Evolutionary conservation across 768 basidiomycete genomes (phyloP), one percentile per base, ranked within the genome.

Genomic region (Galerina marginata): DNA sequence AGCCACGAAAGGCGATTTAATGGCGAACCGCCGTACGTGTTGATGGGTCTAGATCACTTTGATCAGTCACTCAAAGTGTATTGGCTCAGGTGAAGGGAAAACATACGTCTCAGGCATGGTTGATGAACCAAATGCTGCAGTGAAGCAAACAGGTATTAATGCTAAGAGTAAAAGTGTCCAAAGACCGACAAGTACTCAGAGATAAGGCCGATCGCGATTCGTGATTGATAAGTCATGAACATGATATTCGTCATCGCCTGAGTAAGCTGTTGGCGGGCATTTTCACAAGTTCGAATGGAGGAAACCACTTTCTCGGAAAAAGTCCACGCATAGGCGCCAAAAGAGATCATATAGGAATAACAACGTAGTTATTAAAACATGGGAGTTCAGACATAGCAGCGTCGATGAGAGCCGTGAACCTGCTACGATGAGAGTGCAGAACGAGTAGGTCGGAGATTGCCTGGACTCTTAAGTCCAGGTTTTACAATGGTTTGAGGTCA

Each of bases 1-100:
- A 95, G 81, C 88, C 95, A 95, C 1, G 91, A 87, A 16, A 94
- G 80, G 14, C 93, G 88, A 72, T 93, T 93, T 36, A 93, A 75
- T 44, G 90, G 86, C 56, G 92, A 91, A 42, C 90, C 89, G 6
- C 77, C 73, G 65, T 77, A 82, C 66, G 75, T 72, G 61, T 81
- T 80, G 33, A 77, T 69, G 60, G 69, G 71, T 53, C 74, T 75
- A 53, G 33, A 56, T 50, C 25, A 20, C 10, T 9, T 26, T 20
- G 15, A 9, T 60, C 26, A 48, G 50, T 47, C 11, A 33, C 29
- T 44, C 40, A 56, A 14, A 14, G 11, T 20, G 15, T 7, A 15
- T 11, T 53, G 10, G 15, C 36, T 15, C 5, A 40, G n/a, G 45
- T 38, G 37, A 45, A 20, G 38, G 15, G 25, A 23, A 11, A 20